These are phyloP conservation scores for Aspergillus brunneoviolaceus DNA, from an alignment of 2,329 filamentous ascomycete genomes.

Conservation along the genomic window DNA sequence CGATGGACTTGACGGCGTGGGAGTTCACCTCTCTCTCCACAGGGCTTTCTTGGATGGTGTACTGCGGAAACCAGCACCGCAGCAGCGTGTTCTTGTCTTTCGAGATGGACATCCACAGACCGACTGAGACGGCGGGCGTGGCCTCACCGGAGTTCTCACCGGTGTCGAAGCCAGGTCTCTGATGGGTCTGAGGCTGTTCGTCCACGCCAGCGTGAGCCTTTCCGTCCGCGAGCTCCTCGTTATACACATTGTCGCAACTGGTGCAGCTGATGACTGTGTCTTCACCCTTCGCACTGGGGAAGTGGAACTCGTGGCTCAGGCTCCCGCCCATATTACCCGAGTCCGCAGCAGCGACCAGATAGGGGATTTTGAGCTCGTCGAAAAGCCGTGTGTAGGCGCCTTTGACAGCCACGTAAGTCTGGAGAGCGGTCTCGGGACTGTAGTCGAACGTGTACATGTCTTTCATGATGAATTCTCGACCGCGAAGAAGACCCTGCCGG, in stretches of 20 bases:
- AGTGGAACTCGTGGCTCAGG: slow-evolving; percentile 92
- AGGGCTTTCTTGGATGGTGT: slow-evolving; percentile 37
- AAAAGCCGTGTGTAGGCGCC: slow-evolving; percentile 75
- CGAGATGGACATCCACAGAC: slow-evolving; percentile 42
- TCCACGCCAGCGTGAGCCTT: slow-evolving; percentile 23
- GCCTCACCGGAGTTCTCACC: slow-evolving; percentile 20
- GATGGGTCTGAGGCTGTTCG: slow-evolving; percentile 1
- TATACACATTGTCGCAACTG: slow-evolving; percentile 73
- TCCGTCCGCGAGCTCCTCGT: slow-evolving; percentile 76
- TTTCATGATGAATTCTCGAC: slow-evolving; percentile 95
- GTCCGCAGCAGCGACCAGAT: slow-evolving; percentile 81
- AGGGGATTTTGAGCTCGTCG: slow-evolving; percentile 76
- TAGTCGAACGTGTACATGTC: slow-evolving; percentile 95
- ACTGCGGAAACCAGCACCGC: slow-evolving; percentile 65
- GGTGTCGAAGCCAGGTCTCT: slow-evolving; percentile 26
- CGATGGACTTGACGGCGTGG: slow-evolving; percentile 62
- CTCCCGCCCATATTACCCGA: slow-evolving; percentile 96
- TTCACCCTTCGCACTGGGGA: slow-evolving; percentile 75
- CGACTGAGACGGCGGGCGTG: slow-evolving; percentile 36
- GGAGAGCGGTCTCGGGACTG: slow-evolving; percentile 64
- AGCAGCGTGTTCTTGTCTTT: slow-evolving; percentile 66
- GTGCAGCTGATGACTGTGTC: slow-evolving; percentile 78
- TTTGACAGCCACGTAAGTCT: slow-evolving; percentile 75
- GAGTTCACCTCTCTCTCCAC: slow-evolving; percentile 51
- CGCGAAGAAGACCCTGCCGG: slow-evolving; percentile 80